A percentile compares a stretch with the other conserved stretches of the same genome.
phyloP scores from a whole-genome alignment of 2,329 filamentous ascomycete species.

The Bertia moriformis region DNA sequence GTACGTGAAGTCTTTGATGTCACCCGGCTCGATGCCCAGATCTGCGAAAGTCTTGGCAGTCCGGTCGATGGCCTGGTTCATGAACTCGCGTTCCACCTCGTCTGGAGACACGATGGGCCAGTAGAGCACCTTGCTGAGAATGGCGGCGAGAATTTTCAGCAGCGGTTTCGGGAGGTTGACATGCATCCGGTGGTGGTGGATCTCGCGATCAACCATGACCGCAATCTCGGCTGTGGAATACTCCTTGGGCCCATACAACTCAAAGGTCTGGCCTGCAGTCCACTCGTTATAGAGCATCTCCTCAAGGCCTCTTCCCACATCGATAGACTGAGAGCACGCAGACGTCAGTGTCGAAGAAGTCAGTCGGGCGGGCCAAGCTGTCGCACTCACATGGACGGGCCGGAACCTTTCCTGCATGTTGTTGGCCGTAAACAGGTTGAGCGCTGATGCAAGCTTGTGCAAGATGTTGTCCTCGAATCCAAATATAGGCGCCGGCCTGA shows the following conservation, averaged over 20 bases:
- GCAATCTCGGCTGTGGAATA: slow-evolving; percentile 82
- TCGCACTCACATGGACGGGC: slow-evolving; percentile 65
- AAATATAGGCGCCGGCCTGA: slow-evolving; percentile 83
- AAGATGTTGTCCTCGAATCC: slow-evolving; percentile 89
- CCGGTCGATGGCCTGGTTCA: slow-evolving; percentile 81
- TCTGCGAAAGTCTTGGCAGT: slow-evolving; percentile 92
- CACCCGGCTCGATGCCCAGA: slow-evolving; percentile 74
- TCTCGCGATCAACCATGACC: slow-evolving; percentile 78
- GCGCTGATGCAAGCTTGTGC: slow-evolving; percentile 65
- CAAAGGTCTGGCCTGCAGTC: slow-evolving; percentile 79
- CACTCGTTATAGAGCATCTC: slow-evolving; percentile 79
- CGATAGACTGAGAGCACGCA: slow-evolving; percentile 51
- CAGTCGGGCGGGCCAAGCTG: too few species aligned
- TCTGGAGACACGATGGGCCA: slow-evolving; percentile 75
- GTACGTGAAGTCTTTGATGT: slow-evolving; percentile 75
- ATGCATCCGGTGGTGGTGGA: slow-evolving; percentile 75
- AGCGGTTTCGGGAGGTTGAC: slow-evolving; percentile 77
- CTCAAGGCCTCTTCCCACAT: slow-evolving; percentile 80
- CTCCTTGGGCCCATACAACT: slow-evolving; percentile 85
- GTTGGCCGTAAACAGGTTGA: slow-evolving; percentile 80
- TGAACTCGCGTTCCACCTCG: slow-evolving; percentile 79
- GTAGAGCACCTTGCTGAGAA: slow-evolving; percentile 75
- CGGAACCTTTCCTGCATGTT: slow-evolving; percentile 82
- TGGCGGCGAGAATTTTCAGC: slow-evolving; percentile 58
- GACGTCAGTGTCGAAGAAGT: not conserved